Conservation (phyloP, 2,329 filamentous ascomycete species). For the Colletotrichum lupini region DNA sequence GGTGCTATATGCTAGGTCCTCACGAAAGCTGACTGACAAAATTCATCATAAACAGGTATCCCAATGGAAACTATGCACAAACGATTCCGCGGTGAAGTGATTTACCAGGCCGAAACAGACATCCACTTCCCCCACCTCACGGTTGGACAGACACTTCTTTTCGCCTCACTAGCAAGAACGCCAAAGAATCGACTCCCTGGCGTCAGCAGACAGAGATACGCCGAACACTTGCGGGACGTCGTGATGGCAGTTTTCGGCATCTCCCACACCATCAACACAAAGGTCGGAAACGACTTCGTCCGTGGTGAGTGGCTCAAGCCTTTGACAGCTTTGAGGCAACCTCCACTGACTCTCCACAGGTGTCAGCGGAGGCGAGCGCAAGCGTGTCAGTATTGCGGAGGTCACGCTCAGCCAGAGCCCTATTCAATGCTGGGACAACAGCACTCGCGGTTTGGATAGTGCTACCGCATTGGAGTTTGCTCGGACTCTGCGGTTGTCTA, state of each 20-base stretch:
- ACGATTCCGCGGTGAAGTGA: constrained; percentile 66
- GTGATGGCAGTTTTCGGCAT: constrained; percentile 66
- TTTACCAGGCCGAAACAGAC: constrained; percentile 76
- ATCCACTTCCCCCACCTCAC: constrained; percentile 69
- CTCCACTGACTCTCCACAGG: constrained; percentile 33
- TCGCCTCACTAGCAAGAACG: constrained; percentile 65
- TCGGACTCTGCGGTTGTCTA: constrained; percentile 40
- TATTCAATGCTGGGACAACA: constrained; percentile 54
- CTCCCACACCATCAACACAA: constrained; percentile 62
- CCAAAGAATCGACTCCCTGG: constrained; percentile 58
- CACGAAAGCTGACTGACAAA: too few species aligned
- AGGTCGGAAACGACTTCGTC: constrained; percentile 65
- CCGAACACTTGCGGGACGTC: constrained; percentile 61
- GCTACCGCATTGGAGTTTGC: constrained; percentile 36
- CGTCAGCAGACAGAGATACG: constrained; percentile 62
- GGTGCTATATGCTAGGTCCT: too few species aligned
- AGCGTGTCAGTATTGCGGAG: constrained; percentile 51
- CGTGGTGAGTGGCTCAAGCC: constrained; percentile 43
- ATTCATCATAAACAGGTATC: constrained; percentile 48
- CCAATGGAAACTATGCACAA: constrained; percentile 32
- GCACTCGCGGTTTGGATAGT: constrained; percentile 56
- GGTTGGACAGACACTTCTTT: constrained; percentile 70
- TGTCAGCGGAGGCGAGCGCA: constrained; percentile 64
- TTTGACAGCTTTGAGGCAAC: too few species aligned
- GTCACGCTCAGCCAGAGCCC: constrained; percentile 43